Base-by-base conservation (phyloP, 192 early-diverging fungal species). In the Kickxella alabastrina region DNA sequence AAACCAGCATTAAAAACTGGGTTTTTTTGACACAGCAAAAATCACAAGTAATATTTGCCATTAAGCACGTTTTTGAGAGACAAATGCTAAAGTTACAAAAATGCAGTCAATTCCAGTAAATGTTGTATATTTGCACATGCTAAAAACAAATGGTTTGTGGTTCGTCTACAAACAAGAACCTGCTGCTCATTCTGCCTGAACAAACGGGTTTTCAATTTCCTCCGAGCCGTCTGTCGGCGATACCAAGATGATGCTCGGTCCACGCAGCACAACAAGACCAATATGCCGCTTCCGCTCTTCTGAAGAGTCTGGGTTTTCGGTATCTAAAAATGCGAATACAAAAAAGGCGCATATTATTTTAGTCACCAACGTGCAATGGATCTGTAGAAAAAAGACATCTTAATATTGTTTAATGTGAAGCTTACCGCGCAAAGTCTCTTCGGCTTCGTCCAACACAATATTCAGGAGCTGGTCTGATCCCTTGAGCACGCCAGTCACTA, bases 381-480 rank as follows among this genome's bases (percentile, higher is more conserved):
- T n/a, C n/a, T n/a, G n/a, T n/a, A n/a, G n/a, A n/a, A n/a, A n/a
- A n/a, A n/a, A n/a, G n/a, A n/a, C n/a, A n/a, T n/a, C n/a, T 12
- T 18, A n/a, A 14, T 28, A 21, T 17, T 22, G 7, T 38, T 17
- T 35, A 18, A 29, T 39, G 35, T 36, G 35, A 41, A 31, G 18
- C 53, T 69, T 80, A 87, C 87, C 85, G 76, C 81, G 78, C 10
- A 91, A 32, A 36, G 81, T 81, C 63, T 98, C 95, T 28, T 85
- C 85, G 0, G 92, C 89, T 24, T 97, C 85, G 65, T 98, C 93
- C 43, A 98, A 72, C 5, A 98, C 93, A 38, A 98, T 82, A 68
- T 98, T 98, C 46, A 91, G 65, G 37, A 98, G 80, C 28, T 82
- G 92, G 69, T 98, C 95, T 48, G 84, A 92, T 13, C 93, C 93